These are phyloP conservation scores for Seiridium cupressi DNA, from an alignment of 2,329 filamentous ascomycete species.

Conservation along the genomic window DNA sequence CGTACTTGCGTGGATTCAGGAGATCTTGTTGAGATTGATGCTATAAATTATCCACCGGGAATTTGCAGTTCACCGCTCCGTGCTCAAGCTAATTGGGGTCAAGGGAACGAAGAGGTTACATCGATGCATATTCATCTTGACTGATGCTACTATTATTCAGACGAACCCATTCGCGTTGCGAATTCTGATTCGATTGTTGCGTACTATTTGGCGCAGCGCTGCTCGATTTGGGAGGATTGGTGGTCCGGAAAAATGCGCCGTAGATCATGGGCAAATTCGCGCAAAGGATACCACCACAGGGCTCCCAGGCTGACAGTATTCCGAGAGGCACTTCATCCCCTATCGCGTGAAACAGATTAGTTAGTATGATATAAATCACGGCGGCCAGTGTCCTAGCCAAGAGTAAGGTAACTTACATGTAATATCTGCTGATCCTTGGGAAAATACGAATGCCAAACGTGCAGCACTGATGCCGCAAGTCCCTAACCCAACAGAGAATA, in stretches of 20 bases:
- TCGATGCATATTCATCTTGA: background rate
- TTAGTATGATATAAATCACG: background rate
- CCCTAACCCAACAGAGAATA: conserved; percentile 23
- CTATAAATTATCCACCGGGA: too few relatives aligned
- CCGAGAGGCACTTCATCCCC: conserved; percentile 23
- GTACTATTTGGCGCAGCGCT: background rate
- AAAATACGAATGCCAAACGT: conserved; percentile 20
- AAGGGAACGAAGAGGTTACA: too few relatives aligned
- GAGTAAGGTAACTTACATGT: conserved; percentile 18
- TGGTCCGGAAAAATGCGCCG: conserved; percentile 14
- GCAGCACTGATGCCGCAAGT: conserved; percentile 23
- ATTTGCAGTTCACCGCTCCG: too few relatives aligned
- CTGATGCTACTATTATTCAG: background rate
- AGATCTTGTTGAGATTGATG: too few relatives aligned
- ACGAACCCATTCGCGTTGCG: background rate
- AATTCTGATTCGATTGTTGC: background rate
- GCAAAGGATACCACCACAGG: conserved; percentile 23
- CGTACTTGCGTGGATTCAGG: too few relatives aligned
- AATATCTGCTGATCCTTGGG: conserved; percentile 17
- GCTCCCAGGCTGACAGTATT: conserved; percentile 23
- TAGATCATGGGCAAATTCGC: conserved; percentile 25
- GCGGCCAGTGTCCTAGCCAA: background rate
- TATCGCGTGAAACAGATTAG: background rate
- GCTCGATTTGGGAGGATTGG: background rate
- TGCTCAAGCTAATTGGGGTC: too few relatives aligned